Percentiles rank a stretch among this genome's conserved stretches.
Evolutionary conservation across 106 monocot genomes (phyloP).

Genomic region (Hemerocallis citrina): DNA sequence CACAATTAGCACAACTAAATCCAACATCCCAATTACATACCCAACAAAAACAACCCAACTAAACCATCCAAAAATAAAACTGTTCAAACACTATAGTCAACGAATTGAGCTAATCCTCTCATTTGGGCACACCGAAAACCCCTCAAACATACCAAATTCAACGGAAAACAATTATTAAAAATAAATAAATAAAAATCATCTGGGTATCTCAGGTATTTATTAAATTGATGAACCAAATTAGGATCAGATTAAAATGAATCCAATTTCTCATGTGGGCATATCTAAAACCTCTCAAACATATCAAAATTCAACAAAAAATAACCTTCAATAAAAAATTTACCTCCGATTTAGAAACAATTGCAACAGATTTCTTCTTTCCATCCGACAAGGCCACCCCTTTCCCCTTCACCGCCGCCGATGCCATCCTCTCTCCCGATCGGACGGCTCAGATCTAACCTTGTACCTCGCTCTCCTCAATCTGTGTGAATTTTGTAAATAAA

Average conservation of each 20-base stretch:
- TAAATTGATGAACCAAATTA: neutral
- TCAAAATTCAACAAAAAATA: neutral
- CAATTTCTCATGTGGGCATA: neutral
- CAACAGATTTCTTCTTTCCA: conserved; percentile 5
- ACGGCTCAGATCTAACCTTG: conserved; percentile 4
- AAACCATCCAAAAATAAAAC: neutral
- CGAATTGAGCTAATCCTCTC: neutral
- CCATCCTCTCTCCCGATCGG: conserved; percentile 2
- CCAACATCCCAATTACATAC: neutral
- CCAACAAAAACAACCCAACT: neutral
- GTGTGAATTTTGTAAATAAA: neutral
- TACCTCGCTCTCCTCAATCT: neutral
- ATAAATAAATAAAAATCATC: neutral
- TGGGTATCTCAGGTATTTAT: neutral
- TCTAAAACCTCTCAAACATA: conserved; percentile 1
- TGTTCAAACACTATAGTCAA: neutral
- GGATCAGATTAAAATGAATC: neutral
- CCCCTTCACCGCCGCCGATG: conserved; percentile 16
- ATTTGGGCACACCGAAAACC: neutral
- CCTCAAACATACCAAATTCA: neutral
- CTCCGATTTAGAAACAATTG: conserved; percentile 4
- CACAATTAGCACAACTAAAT: neutral
- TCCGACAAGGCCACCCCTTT: conserved; percentile 6
- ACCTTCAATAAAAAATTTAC: neutral
- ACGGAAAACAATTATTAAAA: no score